These are phyloP conservation scores for Chenopodium quinoa DNA, from an alignment of 148 eudicot genomes.

Conservation along the genomic window DNA sequence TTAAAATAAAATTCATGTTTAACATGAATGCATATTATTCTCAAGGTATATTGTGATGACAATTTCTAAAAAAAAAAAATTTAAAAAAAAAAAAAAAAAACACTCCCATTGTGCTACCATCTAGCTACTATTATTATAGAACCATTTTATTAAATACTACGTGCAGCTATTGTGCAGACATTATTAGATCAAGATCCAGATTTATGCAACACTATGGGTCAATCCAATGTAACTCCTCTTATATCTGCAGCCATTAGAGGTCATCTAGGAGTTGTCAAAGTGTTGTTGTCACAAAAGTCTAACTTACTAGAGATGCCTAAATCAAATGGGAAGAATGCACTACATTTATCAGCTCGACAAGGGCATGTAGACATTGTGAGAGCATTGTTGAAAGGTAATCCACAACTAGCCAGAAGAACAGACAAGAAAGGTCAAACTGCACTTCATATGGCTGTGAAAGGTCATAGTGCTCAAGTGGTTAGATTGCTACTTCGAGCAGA, in stretches of 20 bases:
- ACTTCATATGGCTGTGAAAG: slow-evolving; percentile 85
- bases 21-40: no score
- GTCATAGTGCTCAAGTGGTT: slow-evolving; percentile 58
- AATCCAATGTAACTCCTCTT: slow-evolving; percentile 72
- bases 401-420: slow-evolving; percentile 51
- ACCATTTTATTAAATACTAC: background rate
- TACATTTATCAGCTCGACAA: slow-evolving; percentile 69
- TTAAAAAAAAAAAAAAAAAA: no score
- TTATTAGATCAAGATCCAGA: slow-evolving; percentile 54
- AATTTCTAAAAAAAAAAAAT: no score
- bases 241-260: slow-evolving; percentile 71
- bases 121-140: background rate
- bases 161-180: slow-evolving; percentile 61
- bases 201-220: slow-evolving; percentile 53
- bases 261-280: slow-evolving; percentile 52
- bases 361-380: slow-evolving; percentile 61
- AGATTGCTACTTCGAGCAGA: slow-evolving; percentile 61
- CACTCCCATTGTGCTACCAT: background rate
- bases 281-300: slow-evolving; percentile 46
- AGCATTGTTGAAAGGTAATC: slow-evolving; percentile 52
- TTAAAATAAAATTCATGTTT: no score
- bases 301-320: slow-evolving; percentile 50
- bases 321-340: slow-evolving; percentile 72
- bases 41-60: background rate
- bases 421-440: slow-evolving; percentile 83